A percentile compares a stretch with the other conserved stretches of the same genome.
These are phyloP conservation scores for Colletotrichum shisoi DNA, from an alignment of 2,329 filamentous ascomycete genomes.

Conservation along the genomic window DNA sequence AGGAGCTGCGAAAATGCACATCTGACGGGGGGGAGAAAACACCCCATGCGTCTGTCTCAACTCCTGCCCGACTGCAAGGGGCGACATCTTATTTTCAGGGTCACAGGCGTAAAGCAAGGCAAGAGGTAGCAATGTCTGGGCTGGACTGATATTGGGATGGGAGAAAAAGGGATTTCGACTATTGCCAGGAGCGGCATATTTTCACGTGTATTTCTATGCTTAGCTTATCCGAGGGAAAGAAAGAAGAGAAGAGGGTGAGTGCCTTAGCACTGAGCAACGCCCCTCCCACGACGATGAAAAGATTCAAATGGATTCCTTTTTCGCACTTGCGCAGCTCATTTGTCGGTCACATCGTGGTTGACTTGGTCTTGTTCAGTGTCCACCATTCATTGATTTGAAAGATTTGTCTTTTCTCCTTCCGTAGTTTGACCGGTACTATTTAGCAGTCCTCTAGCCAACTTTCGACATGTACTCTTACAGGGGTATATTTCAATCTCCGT, in stretches of 20 bases:
- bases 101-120: conserved; percentile 26
- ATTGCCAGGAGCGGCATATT: conserved; percentile 17
- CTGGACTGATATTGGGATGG: conserved; percentile 14
- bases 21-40: background rate
- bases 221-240: background rate
- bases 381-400: background rate
- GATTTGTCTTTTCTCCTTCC: background rate
- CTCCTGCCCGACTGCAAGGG: conserved; percentile 4
- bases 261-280: conserved; percentile 17
- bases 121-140: conserved; percentile 12
- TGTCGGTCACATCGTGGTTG: background rate
- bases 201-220: conserved; percentile 37
- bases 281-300: conserved; percentile 31
- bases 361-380: background rate
- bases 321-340: conserved; percentile 24
- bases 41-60: background rate
- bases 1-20: conserved; percentile 13
- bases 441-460: background rate
- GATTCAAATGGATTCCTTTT: conserved; percentile 30
- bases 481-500: conserved; percentile 32
- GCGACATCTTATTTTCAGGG: conserved; percentile 13
- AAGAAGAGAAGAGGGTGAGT: conserved; percentile 4
- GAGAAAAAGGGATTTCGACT: conserved; percentile 18
- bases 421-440: background rate
- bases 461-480: conserved; percentile 24